These are phyloP conservation scores for Geranium incanum DNA, from an alignment of 441 rosid genomes.

Conservation along the genomic window DNA sequence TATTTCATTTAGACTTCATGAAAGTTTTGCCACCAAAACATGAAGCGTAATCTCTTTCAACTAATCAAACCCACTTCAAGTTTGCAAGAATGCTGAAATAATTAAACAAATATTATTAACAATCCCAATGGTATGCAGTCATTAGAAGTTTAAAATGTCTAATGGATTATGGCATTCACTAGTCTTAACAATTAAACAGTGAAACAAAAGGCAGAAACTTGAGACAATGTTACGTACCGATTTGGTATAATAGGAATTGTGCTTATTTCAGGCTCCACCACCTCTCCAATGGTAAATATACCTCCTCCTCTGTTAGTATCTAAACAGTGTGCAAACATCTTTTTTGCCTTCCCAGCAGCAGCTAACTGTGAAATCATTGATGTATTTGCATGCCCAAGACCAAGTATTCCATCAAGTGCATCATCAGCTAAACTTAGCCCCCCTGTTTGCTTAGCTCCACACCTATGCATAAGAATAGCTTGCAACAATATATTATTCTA, in stretches of 20 bases:
- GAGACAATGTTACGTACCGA: conserved; percentile 47
- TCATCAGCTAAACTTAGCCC: conserved; percentile 47
- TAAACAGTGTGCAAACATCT: conserved; percentile 73
- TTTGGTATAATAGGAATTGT: conserved; percentile 71
- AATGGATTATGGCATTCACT: no score
- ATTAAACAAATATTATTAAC: no score
- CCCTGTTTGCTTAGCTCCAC: conserved; percentile 77
- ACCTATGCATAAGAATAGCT: conserved; percentile 28
- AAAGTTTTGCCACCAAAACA: no score
- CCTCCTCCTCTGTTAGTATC: conserved; percentile 72
- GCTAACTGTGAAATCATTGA: conserved; percentile 79
- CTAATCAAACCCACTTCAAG: no score
- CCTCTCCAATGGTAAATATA: conserved; percentile 73
- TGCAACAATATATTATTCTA: no score
- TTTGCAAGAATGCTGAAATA: no score
- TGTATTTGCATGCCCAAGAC: conserved; percentile 82
- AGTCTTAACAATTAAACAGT: no score
- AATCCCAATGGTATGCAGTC: no score
- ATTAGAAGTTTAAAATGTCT: no score
- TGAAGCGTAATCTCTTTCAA: no score
- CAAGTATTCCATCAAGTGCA: conserved; percentile 81
- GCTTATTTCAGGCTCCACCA: conserved; percentile 64
- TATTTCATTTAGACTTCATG: no score
- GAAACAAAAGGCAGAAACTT: conserved; percentile 4
- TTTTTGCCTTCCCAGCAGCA: conserved; percentile 59